Conservation (phyloP, 2,329 filamentous ascomycete species). For the Diplodia corticola region DNA sequence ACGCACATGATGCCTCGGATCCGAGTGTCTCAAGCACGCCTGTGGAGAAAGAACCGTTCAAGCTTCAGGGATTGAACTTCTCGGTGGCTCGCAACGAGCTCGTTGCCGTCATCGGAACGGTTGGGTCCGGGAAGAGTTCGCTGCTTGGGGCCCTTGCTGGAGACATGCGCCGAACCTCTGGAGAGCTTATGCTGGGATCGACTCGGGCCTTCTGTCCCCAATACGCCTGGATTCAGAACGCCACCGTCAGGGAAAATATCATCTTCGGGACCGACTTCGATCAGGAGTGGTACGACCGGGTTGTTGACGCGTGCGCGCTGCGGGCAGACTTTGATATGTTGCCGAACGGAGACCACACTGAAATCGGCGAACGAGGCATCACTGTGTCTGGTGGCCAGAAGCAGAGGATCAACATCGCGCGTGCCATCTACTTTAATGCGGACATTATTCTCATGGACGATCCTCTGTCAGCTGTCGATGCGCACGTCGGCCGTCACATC, state of each 20-base stretch:
- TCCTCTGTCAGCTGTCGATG: conserved; percentile 59
- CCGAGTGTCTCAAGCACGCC: conserved; percentile 30
- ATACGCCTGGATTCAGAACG: conserved; percentile 97
- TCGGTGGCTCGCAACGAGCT: conserved; percentile 72
- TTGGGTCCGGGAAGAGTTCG: conserved; percentile 88
- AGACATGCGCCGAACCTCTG: conserved; percentile 84
- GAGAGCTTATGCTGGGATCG: conserved; percentile 73
- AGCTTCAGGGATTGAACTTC: conserved; percentile 68
- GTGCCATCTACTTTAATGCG: conserved; percentile 67
- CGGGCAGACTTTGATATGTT: conserved; percentile 87
- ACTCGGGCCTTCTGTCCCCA: conserved; percentile 90
- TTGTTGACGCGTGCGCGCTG: conserved; percentile 84
- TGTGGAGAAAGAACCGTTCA: conserved; percentile 63
- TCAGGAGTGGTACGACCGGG: conserved; percentile 74
- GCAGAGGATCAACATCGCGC: conserved; percentile 89
- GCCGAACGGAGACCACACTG: conserved; percentile 83
- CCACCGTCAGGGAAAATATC: conserved; percentile 84
- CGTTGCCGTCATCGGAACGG: conserved; percentile 82
- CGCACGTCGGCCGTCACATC: conserved; percentile 66
- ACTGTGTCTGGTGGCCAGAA: conserved; percentile 95
- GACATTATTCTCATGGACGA: conserved; percentile 66
- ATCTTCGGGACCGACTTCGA: conserved; percentile 78
- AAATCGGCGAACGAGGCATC: conserved; percentile 94
- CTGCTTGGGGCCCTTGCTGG: conserved; percentile 85
- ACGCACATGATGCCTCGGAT: conserved; percentile 29